Conservation (phyloP, 169 alveolate genomes). For the Plasmodium vinckei region DNA sequence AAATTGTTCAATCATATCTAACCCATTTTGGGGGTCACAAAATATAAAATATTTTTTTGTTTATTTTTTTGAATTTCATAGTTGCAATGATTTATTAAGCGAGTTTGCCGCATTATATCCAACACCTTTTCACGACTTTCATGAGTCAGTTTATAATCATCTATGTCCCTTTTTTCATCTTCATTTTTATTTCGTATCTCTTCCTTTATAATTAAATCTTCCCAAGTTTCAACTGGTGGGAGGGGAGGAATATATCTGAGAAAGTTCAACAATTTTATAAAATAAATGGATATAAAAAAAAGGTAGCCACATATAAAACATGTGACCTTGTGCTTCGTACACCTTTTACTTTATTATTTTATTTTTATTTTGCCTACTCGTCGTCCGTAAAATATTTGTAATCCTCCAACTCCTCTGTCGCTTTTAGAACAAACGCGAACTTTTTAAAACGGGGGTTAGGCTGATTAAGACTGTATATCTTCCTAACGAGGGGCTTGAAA, state of each 20-base stretch:
- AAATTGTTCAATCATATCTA: background rate
- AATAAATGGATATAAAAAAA: background rate
- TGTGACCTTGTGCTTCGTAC: background rate
- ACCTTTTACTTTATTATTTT: background rate
- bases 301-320: background rate
- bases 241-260: conserved; percentile 70
- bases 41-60: conserved; percentile 47
- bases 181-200: conserved; percentile 66
- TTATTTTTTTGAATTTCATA: conserved; percentile 65
- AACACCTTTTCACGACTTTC: conserved; percentile 71
- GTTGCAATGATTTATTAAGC: conserved; percentile 73
- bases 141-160: conserved; percentile 57
- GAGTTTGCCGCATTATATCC: conserved; percentile 71
- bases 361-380: conserved; percentile 26
- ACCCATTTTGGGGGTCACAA: conserved; percentile 77
- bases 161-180: conserved; percentile 38
- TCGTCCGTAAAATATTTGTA: conserved; percentile 62
- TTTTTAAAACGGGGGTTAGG: background rate
- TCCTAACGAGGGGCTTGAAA: conserved; percentile 8
- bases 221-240: conserved; percentile 77
- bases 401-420: conserved; percentile 62
- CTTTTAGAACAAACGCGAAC: background rate
- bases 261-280: background rate
- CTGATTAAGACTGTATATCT: background rate
- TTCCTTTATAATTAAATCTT: conserved; percentile 53